These are phyloP conservation scores for Globisporangium camurandrum DNA, from an alignment of 352 stramenopile species.

Conservation along the genomic window DNA sequence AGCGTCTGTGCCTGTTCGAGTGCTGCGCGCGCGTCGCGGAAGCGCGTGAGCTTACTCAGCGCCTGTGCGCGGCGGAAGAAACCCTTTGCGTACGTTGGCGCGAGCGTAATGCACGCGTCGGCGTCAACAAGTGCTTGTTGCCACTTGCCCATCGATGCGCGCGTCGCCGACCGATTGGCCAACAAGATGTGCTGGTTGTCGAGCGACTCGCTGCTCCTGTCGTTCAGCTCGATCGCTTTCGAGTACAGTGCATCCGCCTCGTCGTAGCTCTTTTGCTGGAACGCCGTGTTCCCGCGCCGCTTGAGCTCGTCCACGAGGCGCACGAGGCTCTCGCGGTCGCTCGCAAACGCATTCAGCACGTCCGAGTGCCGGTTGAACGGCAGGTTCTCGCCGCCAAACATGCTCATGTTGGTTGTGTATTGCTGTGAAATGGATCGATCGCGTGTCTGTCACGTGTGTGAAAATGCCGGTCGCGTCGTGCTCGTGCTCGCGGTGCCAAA, in stretches of 20 bases:
- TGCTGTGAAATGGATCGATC: background rate
- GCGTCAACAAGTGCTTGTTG: slow-evolving; percentile 60
- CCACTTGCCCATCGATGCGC: slow-evolving; percentile 73
- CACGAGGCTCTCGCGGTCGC: slow-evolving; percentile 36
- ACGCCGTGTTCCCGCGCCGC: slow-evolving; percentile 81
- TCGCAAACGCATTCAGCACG: slow-evolving; percentile 57
- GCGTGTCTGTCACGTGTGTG: background rate
- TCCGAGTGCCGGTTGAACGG: slow-evolving; percentile 79
- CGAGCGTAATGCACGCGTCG: slow-evolving; percentile 45
- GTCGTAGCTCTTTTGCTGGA: slow-evolving; percentile 76
- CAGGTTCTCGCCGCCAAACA: slow-evolving; percentile 44
- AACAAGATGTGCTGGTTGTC: slow-evolving; percentile 81
- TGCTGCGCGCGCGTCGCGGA: slow-evolving; percentile 47
- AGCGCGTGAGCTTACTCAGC: slow-evolving; percentile 61
- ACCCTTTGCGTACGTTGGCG: slow-evolving; percentile 70
- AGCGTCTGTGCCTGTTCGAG: slow-evolving; percentile 55
- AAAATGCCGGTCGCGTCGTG: background rate
- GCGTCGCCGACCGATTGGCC: slow-evolving; percentile 84
- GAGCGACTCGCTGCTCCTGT: slow-evolving; percentile 23
- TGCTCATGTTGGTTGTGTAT: slow-evolving; percentile 10
- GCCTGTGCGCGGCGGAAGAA: slow-evolving; percentile 81
- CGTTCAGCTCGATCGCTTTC: slow-evolving; percentile 89
- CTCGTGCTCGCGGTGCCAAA: too few species aligned
- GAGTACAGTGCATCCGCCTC: slow-evolving; percentile 95
- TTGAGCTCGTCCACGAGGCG: slow-evolving; percentile 84